These are phyloP conservation scores for Alternaria postmessia DNA, from an alignment of 2,329 filamentous ascomycete species.

Conservation along the genomic window DNA sequence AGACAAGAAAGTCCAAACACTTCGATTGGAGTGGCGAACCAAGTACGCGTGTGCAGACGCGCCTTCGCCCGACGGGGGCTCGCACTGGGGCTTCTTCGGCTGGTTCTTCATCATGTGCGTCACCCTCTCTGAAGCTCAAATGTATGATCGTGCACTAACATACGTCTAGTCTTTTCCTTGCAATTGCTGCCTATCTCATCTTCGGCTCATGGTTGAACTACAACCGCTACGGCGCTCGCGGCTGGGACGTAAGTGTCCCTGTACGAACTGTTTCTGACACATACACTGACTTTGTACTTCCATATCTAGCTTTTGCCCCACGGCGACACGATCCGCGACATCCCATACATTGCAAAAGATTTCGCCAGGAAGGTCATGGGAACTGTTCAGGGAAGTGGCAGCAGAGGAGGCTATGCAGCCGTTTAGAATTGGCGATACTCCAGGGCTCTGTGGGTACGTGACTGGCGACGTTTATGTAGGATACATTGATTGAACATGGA, in stretches of 20 bases:
- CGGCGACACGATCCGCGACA: constrained; percentile 87
- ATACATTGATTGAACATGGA: background rate
- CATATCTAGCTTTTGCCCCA: constrained; percentile 64
- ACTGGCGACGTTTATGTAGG: background rate
- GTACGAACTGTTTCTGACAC: too few species aligned
- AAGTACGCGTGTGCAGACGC: constrained; percentile 76
- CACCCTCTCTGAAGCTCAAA: background rate
- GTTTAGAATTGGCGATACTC: constrained; percentile 62
- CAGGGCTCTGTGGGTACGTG: background rate
- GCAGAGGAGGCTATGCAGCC: constrained; percentile 91
- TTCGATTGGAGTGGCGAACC: constrained; percentile 85
- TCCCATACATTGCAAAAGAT: constrained; percentile 92
- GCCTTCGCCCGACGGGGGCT: constrained; percentile 56
- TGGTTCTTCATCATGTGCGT: constrained; percentile 94
- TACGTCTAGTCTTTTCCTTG: constrained; percentile 76
- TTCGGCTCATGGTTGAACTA: constrained; percentile 99
- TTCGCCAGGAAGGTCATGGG: constrained; percentile 81
- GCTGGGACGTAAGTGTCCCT: constrained; percentile 75
- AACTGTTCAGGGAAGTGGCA: constrained; percentile 83
- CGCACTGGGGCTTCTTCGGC: constrained; percentile 93
- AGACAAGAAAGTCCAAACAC: constrained; percentile 63
- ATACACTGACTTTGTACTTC: too few species aligned
- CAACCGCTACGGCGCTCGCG: constrained; percentile 91
- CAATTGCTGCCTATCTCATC: constrained; percentile 87
- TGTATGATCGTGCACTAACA: background rate